Percentiles rank a stretch among this genome's conserved stretches.
Evolutionary conservation across 2,329 filamentous ascomycete species (phyloP).

Genomic region (Verticillium longisporum): DNA sequence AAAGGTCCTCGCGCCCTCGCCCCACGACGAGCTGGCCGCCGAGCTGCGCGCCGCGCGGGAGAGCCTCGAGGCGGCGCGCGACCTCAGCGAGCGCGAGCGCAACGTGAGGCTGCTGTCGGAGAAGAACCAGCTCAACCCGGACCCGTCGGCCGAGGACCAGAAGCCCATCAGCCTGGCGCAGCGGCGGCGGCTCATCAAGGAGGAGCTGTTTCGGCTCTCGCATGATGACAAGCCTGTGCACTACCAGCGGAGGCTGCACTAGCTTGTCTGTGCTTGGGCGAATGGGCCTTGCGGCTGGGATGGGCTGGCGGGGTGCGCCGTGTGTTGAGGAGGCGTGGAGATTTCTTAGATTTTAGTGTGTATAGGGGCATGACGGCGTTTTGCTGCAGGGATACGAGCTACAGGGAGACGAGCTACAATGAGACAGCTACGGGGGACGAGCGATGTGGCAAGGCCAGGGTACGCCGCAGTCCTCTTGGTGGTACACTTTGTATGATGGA

Average conservation of each 20-base stretch:
- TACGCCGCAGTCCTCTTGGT: not conserved
- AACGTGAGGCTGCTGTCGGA: constrained; percentile 2
- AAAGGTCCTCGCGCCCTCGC: constrained; percentile 1
- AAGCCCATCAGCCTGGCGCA: constrained; percentile 45
- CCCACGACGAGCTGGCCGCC: constrained; percentile 20
- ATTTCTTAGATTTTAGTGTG: too few species aligned
- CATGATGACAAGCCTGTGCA: constrained; percentile 38
- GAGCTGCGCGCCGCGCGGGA: constrained; percentile 24
- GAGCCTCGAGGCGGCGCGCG: constrained; percentile 11
- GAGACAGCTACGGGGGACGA: too few species aligned
- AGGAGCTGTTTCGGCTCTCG: constrained; percentile 44
- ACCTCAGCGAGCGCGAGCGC: constrained; percentile 10
- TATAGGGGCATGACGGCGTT: too few species aligned
- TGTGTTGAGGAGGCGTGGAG: too few species aligned
- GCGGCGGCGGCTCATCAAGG: constrained; percentile 50
- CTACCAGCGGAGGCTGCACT: constrained; percentile 51
- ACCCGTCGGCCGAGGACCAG: constrained; percentile 28
- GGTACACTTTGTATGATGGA: not conserved
- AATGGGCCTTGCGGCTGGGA: too few species aligned
- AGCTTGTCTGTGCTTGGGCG: constrained; percentile 4
- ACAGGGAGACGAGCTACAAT: too few species aligned
- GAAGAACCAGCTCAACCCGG: constrained; percentile 21
- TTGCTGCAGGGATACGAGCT: too few species aligned
- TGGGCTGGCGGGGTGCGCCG: too few species aligned
- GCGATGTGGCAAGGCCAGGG: not conserved